Evolutionary conservation across 2,329 filamentous ascomycete genomes (phyloP).

Genomic region (Falciphora oryzae): DNA sequence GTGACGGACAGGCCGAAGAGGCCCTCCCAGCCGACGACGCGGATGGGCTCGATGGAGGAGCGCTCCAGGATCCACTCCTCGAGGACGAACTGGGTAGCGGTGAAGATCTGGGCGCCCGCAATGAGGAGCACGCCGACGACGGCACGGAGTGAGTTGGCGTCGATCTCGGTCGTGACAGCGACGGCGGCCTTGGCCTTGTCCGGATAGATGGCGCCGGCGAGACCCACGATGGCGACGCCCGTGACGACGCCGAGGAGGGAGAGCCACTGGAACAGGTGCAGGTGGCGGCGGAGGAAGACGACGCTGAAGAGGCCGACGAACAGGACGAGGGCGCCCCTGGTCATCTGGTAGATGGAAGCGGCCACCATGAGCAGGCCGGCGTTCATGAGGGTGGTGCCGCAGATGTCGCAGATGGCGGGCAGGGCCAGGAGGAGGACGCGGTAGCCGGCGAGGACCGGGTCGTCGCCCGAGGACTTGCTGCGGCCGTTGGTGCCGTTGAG

Average conservation of each 20-base stretch:
- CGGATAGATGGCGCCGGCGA: constrained; percentile 77
- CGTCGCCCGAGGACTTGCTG: constrained; percentile 33
- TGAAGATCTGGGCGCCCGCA: constrained; percentile 92
- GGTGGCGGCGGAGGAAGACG: constrained; percentile 72
- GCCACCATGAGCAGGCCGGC: constrained; percentile 89
- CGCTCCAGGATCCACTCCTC: constrained; percentile 84
- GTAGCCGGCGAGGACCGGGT: constrained; percentile 62
- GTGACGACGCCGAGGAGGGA: constrained; percentile 80
- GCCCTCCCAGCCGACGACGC: constrained; percentile 94
- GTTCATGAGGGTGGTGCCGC: constrained; percentile 96
- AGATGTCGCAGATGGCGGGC: constrained; percentile 89
- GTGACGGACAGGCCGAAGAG: constrained; percentile 84
- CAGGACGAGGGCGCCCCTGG: constrained; percentile 83
- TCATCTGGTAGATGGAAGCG: constrained; percentile 98
- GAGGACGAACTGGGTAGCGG: constrained; percentile 89
- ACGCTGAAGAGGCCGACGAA: constrained; percentile 97
- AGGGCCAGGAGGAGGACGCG: constrained; percentile 71
- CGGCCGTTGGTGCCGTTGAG: constrained; percentile 42
- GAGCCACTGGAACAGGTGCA: constrained; percentile 88
- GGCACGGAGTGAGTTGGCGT: constrained; percentile 53
- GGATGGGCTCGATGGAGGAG: constrained; percentile 66
- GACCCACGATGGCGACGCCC: constrained; percentile 83
- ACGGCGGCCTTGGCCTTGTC: constrained; percentile 35
- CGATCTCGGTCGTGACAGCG: constrained; percentile 30
- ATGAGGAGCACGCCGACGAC: constrained; percentile 84